Percentiles rank a stretch among this genome's conserved stretches.
Evolutionary conservation across 2,329 filamentous ascomycete species (phyloP).

Genomic region (Colletotrichum brevisporum): DNA sequence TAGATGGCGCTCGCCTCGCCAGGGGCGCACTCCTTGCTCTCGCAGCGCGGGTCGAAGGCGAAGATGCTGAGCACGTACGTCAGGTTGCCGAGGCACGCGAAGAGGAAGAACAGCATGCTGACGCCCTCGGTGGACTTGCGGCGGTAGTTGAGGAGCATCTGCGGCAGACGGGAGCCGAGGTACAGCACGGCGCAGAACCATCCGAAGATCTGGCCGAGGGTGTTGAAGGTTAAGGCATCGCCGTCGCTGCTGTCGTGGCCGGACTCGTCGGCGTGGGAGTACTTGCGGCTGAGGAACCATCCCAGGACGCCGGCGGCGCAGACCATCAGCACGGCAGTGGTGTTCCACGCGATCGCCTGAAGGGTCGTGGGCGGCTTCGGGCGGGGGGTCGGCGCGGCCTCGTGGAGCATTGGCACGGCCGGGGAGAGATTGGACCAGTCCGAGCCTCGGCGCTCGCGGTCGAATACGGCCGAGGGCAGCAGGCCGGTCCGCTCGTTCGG

Average conservation of each 20-base stretch:
- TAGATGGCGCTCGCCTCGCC: constrained; percentile 80
- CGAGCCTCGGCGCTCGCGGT: constrained; percentile 64
- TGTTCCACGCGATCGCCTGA: constrained; percentile 79
- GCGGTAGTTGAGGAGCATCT: constrained; percentile 91
- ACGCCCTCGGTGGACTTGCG: constrained; percentile 95
- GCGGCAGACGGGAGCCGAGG: constrained; percentile 89
- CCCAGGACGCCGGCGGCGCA: constrained; percentile 86
- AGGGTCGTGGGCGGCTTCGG: constrained; percentile 64
- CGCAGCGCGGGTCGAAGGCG: constrained; percentile 85
- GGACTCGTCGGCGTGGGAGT: constrained; percentile 53
- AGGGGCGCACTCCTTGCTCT: constrained; percentile 66
- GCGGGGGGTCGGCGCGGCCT: constrained; percentile 59
- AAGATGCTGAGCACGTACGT: constrained; percentile 95
- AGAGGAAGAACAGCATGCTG: constrained; percentile 94
- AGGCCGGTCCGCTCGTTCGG: constrained; percentile 69
- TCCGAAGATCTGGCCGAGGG: constrained; percentile 90
- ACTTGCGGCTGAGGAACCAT: constrained; percentile 80
- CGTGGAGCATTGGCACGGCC: constrained; percentile 79
- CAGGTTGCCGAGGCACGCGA: constrained; percentile 94
- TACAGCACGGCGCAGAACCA: constrained; percentile 93
- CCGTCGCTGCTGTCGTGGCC: constrained; percentile 59
- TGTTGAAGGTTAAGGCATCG: constrained; percentile 75
- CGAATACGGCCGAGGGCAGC: constrained; percentile 47
- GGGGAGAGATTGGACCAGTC: constrained; percentile 80
- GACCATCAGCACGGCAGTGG: constrained; percentile 82